Evolutionary conservation across 1,139 yeast species (phyloP).

Genomic region (Suhomyces kunorum): DNA sequence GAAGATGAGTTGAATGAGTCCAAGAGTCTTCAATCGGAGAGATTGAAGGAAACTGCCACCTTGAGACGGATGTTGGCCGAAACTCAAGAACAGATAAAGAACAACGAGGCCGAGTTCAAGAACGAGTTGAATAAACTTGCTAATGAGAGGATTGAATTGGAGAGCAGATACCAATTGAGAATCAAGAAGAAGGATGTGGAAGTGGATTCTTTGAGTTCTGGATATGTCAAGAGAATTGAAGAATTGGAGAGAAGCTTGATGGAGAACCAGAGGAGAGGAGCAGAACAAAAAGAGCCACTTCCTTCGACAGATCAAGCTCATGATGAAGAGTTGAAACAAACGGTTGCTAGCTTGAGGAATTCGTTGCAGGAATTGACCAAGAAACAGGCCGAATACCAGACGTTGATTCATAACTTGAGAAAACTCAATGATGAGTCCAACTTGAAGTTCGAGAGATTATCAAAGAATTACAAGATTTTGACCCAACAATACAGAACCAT

Average conservation of each 20-base stretch:
- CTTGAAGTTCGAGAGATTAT: conserved; percentile 62
- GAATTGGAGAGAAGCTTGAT: conserved; percentile 47
- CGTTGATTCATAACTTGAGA: conserved; percentile 57
- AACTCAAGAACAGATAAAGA: conserved; percentile 58
- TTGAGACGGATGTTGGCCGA: conserved; percentile 70
- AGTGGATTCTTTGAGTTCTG: conserved; percentile 34
- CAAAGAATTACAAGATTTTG: conserved; percentile 63
- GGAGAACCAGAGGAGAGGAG: conserved; percentile 15
- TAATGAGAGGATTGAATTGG: conserved; percentile 63
- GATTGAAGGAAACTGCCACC: conserved; percentile 74
- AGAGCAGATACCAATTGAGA: conserved; percentile 51
- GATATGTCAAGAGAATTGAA: conserved; percentile 28
- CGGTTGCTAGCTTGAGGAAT: conserved; percentile 51
- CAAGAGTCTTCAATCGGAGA: conserved; percentile 70
- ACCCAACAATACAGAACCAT: conserved; percentile 56
- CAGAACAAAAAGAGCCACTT: conserved; percentile 7
- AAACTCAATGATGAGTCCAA: conserved; percentile 67
- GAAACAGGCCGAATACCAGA: conserved; percentile 57
- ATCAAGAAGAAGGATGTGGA: conserved; percentile 55
- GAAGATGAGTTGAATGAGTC: conserved; percentile 82
- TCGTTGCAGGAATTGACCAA: conserved; percentile 53
- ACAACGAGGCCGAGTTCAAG: conserved; percentile 38
- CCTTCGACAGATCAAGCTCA: conserved; percentile 17
- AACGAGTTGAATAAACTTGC: conserved; percentile 33
- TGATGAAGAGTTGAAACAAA: conserved; percentile 28